A percentile compares a stretch with the other conserved stretches of the same genome.
Conservation (phyloP, 2,329 filamentous ascomycete genomes). For the Colletotrichum sp. region DNA sequence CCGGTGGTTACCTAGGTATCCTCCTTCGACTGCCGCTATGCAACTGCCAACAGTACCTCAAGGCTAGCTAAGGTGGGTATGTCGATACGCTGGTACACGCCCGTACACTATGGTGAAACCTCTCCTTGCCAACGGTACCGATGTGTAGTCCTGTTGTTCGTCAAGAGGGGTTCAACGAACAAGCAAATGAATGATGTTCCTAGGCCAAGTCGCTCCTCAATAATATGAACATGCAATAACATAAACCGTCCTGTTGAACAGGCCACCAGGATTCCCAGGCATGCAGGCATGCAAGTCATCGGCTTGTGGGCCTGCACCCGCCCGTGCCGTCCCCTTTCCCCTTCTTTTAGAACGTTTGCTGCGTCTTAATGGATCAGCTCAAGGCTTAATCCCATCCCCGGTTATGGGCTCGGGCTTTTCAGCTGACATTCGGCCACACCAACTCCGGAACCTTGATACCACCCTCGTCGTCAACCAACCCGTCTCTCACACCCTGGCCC, state of each 20-base stretch:
- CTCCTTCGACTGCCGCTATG: background rate
- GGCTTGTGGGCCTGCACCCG: background rate
- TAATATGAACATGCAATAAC: background rate
- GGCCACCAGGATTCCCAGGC: background rate
- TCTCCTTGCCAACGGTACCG: background rate
- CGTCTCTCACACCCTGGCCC: background rate
- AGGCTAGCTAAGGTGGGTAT: background rate
- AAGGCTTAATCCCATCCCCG: background rate
- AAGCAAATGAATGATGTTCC: background rate
- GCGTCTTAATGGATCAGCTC: background rate
- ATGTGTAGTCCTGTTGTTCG: background rate
- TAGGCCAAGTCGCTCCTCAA: background rate
- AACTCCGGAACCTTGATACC: slow-evolving; percentile 11
- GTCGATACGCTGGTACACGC: background rate
- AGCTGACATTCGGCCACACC: slow-evolving; percentile 15
- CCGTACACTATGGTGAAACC: background rate
- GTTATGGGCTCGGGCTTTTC: slow-evolving; percentile 9
- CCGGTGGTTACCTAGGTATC: background rate
- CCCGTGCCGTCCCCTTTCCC: background rate
- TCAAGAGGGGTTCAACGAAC: background rate
- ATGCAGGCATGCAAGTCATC: background rate
- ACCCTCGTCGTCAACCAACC: background rate
- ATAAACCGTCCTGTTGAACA: background rate
- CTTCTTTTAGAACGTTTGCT: background rate
- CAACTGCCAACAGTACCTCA: background rate